Evolutionary conservation across 1,284 basidiomycete species (phyloP).

Genomic region (Sanghuangporus baumii): DNA sequence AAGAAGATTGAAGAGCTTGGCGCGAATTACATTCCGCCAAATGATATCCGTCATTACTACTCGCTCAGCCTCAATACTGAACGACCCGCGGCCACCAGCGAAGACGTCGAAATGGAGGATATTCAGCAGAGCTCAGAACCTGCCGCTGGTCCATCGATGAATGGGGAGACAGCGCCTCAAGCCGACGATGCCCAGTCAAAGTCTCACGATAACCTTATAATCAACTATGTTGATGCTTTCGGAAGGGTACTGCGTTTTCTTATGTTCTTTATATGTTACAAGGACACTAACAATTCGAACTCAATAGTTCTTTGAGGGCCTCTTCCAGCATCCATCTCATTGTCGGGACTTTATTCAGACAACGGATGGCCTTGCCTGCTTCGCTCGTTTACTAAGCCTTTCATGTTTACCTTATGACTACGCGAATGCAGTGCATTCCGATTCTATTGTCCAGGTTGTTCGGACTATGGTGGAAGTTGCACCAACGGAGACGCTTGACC

Average conservation of each 20-base stretch:
- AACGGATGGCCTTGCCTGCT: constrained; percentile 68
- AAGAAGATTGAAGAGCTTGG: constrained; percentile 72
- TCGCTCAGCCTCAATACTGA: constrained; percentile 35
- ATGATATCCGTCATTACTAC: constrained; percentile 63
- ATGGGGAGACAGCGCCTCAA: constrained; percentile 25
- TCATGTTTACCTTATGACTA: constrained; percentile 92
- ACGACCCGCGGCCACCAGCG: constrained; percentile 26
- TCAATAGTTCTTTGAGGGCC: constrained; percentile 80
- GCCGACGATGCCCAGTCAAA: constrained; percentile 39
- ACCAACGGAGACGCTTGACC: constrained; percentile 69
- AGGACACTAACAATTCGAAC: constrained; percentile 17
- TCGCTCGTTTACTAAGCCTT: constrained; percentile 76
- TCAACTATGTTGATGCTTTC: constrained; percentile 72
- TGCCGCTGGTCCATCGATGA: constrained; percentile 24
- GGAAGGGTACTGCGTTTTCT: constrained; percentile 48
- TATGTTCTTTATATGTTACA: neutral
- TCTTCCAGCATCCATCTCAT: constrained; percentile 85
- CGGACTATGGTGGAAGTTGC: constrained; percentile 86
- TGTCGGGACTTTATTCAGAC: constrained; percentile 85
- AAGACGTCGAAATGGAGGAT: constrained; percentile 22
- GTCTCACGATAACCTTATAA: constrained; percentile 66
- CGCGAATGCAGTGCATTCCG: constrained; percentile 74
- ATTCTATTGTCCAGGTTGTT: constrained; percentile 84
- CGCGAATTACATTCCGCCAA: constrained; percentile 47
- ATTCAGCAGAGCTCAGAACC: constrained; percentile 17